These are phyloP conservation scores for Alternaria tenuissima DNA, from an alignment of 2,329 filamentous ascomycete genomes.

Conservation along the genomic window DNA sequence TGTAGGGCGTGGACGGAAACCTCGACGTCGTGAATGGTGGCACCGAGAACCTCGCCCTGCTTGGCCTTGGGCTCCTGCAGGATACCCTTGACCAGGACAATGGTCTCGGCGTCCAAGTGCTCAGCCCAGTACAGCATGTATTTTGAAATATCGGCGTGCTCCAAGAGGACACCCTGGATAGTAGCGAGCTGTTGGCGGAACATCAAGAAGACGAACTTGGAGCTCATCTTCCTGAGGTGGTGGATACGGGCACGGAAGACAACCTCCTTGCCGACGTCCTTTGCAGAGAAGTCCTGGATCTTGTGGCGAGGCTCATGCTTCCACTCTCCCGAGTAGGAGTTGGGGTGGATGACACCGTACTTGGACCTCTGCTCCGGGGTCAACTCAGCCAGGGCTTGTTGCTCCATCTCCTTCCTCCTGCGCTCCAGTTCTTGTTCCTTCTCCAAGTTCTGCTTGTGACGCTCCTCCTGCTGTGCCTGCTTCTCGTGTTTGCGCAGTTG, in stretches of 20 bases:
- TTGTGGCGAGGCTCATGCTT: conserved; percentile 58
- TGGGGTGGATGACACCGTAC: conserved; percentile 66
- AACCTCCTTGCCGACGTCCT: conserved; percentile 67
- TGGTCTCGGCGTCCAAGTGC: conserved; percentile 78
- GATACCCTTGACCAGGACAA: conserved; percentile 78
- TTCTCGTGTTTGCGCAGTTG: conserved; percentile 60
- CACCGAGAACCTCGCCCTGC: conserved; percentile 74
- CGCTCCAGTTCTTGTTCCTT: conserved; percentile 56
- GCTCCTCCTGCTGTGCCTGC: conserved; percentile 55
- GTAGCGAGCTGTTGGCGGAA: conserved; percentile 85
- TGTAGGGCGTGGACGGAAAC: conserved; percentile 73
- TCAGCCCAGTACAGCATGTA: conserved; percentile 89
- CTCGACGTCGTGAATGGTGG: conserved; percentile 78
- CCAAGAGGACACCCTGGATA: conserved; percentile 81
- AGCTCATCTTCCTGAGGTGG: conserved; percentile 81
- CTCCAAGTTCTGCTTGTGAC: conserved; percentile 55
- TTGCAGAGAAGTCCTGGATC: conserved; percentile 61
- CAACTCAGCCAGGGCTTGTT: conserved; percentile 61
- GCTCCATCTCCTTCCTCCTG: conserved; percentile 58
- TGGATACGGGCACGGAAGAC: conserved; percentile 77
- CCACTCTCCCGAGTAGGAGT: conserved; percentile 64
- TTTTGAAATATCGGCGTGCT: conserved; percentile 69
- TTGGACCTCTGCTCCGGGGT: conserved; percentile 66
- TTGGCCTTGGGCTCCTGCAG: conserved; percentile 74
- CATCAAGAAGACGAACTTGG: conserved; percentile 83